Conservation (phyloP, 2,329 filamentous ascomycete species). For the Arachnopeziza araneosa region DNA sequence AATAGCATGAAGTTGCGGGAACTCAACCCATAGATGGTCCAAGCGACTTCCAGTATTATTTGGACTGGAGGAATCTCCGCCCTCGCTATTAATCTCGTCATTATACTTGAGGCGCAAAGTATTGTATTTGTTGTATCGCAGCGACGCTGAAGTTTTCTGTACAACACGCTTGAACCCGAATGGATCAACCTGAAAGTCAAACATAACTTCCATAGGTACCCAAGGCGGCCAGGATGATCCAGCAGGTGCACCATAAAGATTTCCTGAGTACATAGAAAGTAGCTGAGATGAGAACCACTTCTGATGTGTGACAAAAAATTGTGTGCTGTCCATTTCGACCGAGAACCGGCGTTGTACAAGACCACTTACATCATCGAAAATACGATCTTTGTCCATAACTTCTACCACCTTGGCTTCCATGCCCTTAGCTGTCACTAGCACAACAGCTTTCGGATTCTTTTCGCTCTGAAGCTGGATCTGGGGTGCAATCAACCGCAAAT, state of each 20-base stretch:
- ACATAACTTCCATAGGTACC: constrained; percentile 98
- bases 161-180: constrained; percentile 98
- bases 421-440: constrained; percentile 91
- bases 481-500: constrained; percentile 89
- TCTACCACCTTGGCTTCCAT: constrained; percentile 98
- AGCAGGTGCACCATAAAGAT: constrained; percentile 78
- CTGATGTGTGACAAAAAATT: constrained; percentile 95
- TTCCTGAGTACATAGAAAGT: constrained; percentile 89
- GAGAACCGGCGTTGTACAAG: constrained; percentile 92
- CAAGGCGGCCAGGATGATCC: constrained; percentile 94
- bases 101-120: constrained; percentile 95
- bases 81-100: constrained; percentile 69
- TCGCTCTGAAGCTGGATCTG: constrained; percentile 98
- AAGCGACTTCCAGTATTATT: constrained; percentile 71
- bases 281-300: constrained; percentile 82
- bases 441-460: constrained; percentile 95
- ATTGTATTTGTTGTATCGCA: constrained; percentile 98
- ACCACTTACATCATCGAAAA: constrained; percentile 89
- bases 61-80: constrained; percentile 43
- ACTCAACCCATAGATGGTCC: constrained; percentile 95
- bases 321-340: constrained; percentile 93
- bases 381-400: constrained; percentile 92
- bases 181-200: constrained; percentile 87
- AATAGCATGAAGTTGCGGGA: constrained; percentile 86
- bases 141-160: constrained; percentile 88